Base-by-base conservation (phyloP, 1,139 yeast genomes). In the Diutina mesorugosa region DNA sequence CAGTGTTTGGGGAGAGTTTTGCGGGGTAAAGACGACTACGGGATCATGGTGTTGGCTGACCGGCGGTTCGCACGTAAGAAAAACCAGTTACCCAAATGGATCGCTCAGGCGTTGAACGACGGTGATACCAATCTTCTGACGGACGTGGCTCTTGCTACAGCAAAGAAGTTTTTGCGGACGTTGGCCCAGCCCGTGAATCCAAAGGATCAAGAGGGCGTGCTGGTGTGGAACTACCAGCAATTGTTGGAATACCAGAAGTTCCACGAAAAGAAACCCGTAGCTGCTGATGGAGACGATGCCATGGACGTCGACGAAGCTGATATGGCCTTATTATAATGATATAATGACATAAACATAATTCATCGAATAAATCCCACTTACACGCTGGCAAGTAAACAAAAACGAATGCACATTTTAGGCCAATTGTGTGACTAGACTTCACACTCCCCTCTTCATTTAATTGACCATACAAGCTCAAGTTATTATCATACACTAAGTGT, bases 11-110 rank as follows among this genome's bases (percentile, higher is more conserved):
- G 99, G 14, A 82, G 99, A 67, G 99, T 93, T 57, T 74, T 93
- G 62, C 83, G 99, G 73, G 99, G 99, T 61, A 93, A 93, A 67
- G 97, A 93, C 67, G 99, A 93, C 72, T 93, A 95, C 68, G 99
- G 99, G 59, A 88, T 95, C 64, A 93, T 93, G 99, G 97, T 93
- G 55, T 72, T 93, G 60, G 99, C 99, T 0, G 99, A 93, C 69
- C 77, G 97, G 63, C 78, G 99, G 67, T 93, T 93, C 68, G 80
- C 93, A 0, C 80, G 90, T 62, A 95, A 91, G 70, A 84, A 89
- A 62, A 79, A 76, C 55, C 99, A 93, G 68, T 72, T 93, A 57
- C 99, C 99, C 0, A 91, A 90, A 68, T 93, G 99, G 99, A 93
- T 93, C 55, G 87, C 91, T 0, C 98, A 93, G 65, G 97, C 93